Evolutionary conservation across 2,329 filamentous ascomycete genomes (phyloP), one percentile per base, ranked within the genome.

Genomic region (Microsporum audouinii): DNA sequence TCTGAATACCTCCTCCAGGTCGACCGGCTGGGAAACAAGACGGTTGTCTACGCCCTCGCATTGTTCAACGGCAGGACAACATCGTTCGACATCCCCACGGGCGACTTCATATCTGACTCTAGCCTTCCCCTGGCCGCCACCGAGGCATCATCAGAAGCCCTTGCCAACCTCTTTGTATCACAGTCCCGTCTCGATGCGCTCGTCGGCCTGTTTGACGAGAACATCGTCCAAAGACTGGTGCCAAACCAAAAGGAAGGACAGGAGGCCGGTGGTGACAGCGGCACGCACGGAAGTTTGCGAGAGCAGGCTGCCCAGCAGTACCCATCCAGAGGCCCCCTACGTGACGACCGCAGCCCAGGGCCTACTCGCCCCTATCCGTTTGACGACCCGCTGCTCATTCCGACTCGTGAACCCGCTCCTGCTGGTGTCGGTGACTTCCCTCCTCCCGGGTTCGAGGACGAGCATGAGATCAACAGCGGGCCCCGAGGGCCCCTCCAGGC

Each of bases 391-490:
- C 80, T 88, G 39, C 84, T 81, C 8, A 81, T 78, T 17, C 75
- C 70, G 1, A 82, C 82, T 12, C 84, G 82, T 47, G 79, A 79
- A 23, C 88, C 88, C 0, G 70, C 84, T 14, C 91, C 91, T 0
- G 76, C 81, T 14, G 91, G 91, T 0, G 76, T 81, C 0, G 85
- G 80, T 7, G 88, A 91, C 66, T 91, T 95, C 66, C 84, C 87
- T 0, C 91, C 92, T 0, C 94, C 94, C 0, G 89, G 84, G 23
- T 97, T 97, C 66, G 94, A 97, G 66, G 92, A 99, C 71, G 91
- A 96, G 69, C 87, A 90, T 68, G 89, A 96, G 64, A 81, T 96
- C 63, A 85, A 88, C 63, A 80, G 85, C 0, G 88, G 85, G 0
- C 80, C 82, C 2, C 82, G 85, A 7, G 78, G 80, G 51, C 69